Conservation (phyloP, 1,139 yeast species). For the Meyerozyma sp. region DNA sequence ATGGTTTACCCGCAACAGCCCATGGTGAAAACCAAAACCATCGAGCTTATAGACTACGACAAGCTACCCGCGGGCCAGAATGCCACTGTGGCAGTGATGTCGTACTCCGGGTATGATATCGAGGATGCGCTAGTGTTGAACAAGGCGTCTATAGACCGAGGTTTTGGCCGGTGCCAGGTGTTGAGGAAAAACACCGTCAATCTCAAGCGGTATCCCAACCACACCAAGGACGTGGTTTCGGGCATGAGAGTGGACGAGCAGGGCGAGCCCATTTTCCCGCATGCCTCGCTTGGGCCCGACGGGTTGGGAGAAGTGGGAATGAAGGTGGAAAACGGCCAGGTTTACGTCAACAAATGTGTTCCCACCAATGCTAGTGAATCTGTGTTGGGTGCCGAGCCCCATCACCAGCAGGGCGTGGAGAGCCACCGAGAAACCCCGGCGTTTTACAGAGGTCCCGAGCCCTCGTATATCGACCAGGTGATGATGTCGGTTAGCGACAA, state of each 20-base stretch:
- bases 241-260: constrained; percentile 87
- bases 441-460: constrained; percentile 89
- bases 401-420: constrained; percentile 29
- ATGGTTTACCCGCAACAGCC: constrained; percentile 99
- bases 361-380: constrained; percentile 85
- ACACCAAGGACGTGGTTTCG: constrained; percentile 82
- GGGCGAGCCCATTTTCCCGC: constrained; percentile 80
- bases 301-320: constrained; percentile 97
- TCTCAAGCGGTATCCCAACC: constrained; percentile 87
- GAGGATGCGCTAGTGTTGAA: constrained; percentile 97
- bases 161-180: constrained; percentile 98
- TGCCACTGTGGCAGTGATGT: constrained; percentile 98
- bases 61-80: constrained; percentile 98
- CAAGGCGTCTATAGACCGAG: constrained; percentile 90
- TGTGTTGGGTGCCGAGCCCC: constrained; percentile 43
- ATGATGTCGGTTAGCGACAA: constrained; percentile 96
- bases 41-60: constrained; percentile 91
- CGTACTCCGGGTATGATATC: constrained; percentile 97
- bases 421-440: constrained; percentile 90
- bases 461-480: constrained; percentile 92
- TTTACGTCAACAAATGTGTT: constrained; percentile 85
- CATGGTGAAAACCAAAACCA: constrained; percentile 96
- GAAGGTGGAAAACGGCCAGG: constrained; percentile 86
- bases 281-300: constrained; percentile 83
- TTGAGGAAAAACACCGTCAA: constrained; percentile 86